These are phyloP conservation scores for Xylaria flabelliformis DNA, from an alignment of 495 filamentous ascomycete genomes.

Conservation along the genomic window DNA sequence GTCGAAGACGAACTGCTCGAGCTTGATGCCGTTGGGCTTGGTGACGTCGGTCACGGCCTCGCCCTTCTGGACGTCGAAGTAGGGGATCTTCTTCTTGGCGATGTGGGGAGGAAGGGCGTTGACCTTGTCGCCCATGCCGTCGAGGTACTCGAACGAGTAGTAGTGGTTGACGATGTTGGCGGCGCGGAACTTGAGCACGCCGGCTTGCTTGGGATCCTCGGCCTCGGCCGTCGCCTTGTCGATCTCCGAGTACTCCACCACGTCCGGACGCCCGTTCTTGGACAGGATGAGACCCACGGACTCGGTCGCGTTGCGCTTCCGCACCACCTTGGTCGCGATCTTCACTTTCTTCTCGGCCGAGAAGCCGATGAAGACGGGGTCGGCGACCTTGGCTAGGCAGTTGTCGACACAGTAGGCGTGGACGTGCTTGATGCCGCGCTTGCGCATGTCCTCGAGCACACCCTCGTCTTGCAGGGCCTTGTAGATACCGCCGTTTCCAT, in stretches of 20 bases:
- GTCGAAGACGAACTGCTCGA: conserved; percentile 99
- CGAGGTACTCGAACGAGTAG: conserved; percentile 93
- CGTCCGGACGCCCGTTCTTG: conserved; percentile 95
- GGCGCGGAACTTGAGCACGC: conserved; percentile 91
- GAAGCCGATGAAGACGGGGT: conserved; percentile 95
- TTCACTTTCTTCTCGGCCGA: conserved; percentile 87
- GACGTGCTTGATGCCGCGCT: conserved; percentile 90
- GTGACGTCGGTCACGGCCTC: conserved; percentile 78
- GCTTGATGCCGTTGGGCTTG: conserved; percentile 96
- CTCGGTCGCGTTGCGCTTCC: conserved; percentile 96
- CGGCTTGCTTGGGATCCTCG: conserved; percentile 80
- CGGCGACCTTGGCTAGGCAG: conserved; percentile 96
- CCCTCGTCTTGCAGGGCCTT: conserved; percentile 82
- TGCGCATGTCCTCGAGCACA: conserved; percentile 86
- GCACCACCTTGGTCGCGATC: conserved; percentile 97
- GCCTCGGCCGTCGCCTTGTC: conserved; percentile 85
- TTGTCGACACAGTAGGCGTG: conserved; percentile 99
- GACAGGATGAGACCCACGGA: conserved; percentile 92
- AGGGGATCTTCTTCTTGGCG: conserved; percentile 97
- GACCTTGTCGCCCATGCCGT: conserved; percentile 84
- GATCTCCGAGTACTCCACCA: conserved; percentile 99
- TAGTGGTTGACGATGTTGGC: conserved; percentile 99
- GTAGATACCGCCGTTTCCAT: conserved; percentile 98
- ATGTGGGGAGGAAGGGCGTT: conserved; percentile 93
- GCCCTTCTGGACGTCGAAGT: conserved; percentile 75